phyloP scores from a whole-genome alignment of 2,329 filamentous ascomycete species.

The Coniochaeta hoffmannii region DNA sequence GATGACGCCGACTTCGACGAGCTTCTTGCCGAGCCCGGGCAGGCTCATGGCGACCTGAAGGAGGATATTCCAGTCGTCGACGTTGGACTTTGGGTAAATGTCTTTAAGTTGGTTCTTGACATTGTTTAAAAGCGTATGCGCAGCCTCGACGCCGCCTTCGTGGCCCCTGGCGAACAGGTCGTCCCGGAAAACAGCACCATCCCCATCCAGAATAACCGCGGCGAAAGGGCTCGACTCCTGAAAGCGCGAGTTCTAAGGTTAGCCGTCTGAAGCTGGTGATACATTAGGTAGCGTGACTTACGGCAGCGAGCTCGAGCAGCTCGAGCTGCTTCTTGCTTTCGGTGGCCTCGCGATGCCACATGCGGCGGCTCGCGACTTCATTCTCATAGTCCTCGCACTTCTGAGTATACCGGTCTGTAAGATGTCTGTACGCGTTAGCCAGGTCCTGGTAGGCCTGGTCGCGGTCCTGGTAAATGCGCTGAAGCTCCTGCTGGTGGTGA shows the following conservation, averaged over 20 bases:
- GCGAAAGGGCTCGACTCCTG: conserved; percentile 25
- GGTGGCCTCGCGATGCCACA: background rate
- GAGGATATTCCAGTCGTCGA: conserved; percentile 24
- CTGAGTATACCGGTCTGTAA: background rate
- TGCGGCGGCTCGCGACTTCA: background rate
- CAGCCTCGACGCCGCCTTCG: conserved; percentile 24
- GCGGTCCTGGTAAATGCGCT: background rate
- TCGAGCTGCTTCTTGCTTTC: background rate
- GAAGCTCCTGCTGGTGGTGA: background rate
- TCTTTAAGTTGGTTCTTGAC: conserved; percentile 16
- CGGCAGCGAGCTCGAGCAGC: background rate
- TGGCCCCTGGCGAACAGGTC: conserved; percentile 21
- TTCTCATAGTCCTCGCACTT: background rate
- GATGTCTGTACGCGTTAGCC: background rate
- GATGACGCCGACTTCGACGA: conserved; percentile 19
- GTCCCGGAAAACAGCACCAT: conserved; percentile 26
- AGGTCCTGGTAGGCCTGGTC: background rate
- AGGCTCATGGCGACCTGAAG: conserved; percentile 25
- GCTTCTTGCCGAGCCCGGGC: conserved; percentile 21
- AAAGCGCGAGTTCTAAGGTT: background rate
- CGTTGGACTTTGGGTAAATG: conserved; percentile 16
- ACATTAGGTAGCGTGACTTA: background rate
- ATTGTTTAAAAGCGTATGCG: conserved; percentile 18
- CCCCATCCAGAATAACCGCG: conserved; percentile 26
- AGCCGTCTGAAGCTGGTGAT: background rate